Percentiles rank a stretch among this genome's conserved stretches.
Evolutionary conservation across 2,329 filamentous ascomycete genomes (phyloP).

Genomic region (Xylariaceae sp.): DNA sequence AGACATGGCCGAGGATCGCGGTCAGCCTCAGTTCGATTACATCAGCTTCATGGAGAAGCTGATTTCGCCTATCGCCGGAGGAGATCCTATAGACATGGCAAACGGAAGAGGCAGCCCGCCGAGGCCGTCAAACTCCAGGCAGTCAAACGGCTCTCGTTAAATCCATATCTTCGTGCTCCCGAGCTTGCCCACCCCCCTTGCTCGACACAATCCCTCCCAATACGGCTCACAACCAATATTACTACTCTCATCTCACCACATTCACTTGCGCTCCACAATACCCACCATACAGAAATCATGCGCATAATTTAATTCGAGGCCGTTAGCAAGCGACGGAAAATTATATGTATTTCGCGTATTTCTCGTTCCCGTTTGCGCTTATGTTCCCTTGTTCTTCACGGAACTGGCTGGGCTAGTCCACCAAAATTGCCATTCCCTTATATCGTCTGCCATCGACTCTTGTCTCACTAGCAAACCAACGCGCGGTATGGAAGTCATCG

Average conservation of each 20-base stretch:
- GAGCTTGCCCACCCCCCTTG: neutral
- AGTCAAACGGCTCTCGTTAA: constrained; percentile 23
- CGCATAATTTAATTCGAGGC: constrained; percentile 11
- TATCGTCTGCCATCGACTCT: neutral
- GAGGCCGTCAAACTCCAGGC: constrained; percentile 30
- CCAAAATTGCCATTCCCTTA: neutral
- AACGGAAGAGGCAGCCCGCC: constrained; percentile 31
- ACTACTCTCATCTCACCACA: neutral
- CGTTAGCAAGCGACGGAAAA: neutral
- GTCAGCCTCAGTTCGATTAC: constrained; percentile 88
- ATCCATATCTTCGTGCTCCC: neutral
- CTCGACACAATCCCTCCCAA: neutral
- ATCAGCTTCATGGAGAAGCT: constrained; percentile 94
- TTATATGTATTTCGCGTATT: neutral
- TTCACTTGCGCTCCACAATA: constrained; percentile 9
- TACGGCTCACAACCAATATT: neutral
- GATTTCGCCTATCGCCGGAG: constrained; percentile 38
- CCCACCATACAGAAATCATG: constrained; percentile 10
- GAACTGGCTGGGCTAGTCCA: neutral
- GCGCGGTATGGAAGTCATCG: neutral
- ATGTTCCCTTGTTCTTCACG: neutral
- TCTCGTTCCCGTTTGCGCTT: neutral
- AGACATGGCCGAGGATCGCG: constrained; percentile 78
- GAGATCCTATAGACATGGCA: constrained; percentile 29
- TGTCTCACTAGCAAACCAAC: constrained; percentile 3